Evolutionary conservation across 208 protist species (phyloP).

Genomic region (Trypanosomatidae sp.): DNA sequence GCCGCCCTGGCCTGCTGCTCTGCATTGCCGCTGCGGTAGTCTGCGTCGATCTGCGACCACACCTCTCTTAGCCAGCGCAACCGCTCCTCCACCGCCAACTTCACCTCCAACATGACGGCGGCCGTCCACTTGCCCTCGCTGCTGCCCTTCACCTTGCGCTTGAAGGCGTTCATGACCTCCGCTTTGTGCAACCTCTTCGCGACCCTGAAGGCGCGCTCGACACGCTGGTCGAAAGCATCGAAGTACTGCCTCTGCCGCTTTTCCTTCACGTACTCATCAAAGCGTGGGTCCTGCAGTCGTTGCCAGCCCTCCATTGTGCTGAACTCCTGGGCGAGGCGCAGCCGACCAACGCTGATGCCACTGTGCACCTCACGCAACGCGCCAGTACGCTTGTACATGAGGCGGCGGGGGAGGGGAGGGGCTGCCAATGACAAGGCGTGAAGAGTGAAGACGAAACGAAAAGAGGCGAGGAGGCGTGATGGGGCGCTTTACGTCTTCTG

Average conservation of each 20-base stretch:
- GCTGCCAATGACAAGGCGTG: neutral
- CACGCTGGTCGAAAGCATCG: conserved; percentile 87
- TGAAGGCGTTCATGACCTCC: conserved; percentile 83
- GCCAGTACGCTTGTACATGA: conserved; percentile 15
- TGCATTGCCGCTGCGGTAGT: conserved; percentile 76
- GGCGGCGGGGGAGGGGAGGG: neutral
- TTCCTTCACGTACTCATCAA: conserved; percentile 77
- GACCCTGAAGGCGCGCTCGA: conserved; percentile 72
- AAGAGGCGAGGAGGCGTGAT: neutral
- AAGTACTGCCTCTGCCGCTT: conserved; percentile 67
- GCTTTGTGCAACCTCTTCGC: conserved; percentile 63
- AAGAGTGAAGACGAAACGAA: neutral
- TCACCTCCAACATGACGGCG: conserved; percentile 63
- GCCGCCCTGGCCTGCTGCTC: conserved; percentile 64
- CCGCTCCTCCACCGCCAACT: conserved; percentile 57
- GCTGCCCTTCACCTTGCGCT: conserved; percentile 51
- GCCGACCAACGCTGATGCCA: conserved; percentile 68
- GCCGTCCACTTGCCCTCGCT: conserved; percentile 68
- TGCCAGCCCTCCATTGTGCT: conserved; percentile 84
- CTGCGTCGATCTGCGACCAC: conserved; percentile 86
- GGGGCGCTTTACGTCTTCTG: neutral
- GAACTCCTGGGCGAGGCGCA: conserved; percentile 77
- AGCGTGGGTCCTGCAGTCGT: conserved; percentile 42
- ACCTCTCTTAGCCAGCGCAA: conserved; percentile 82
- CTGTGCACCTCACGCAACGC: conserved; percentile 33